A percentile compares a stretch with the other conserved stretches of the same genome.
Conservation (phyloP, 208 protist genomes). For the Leishmania guyanensis region DNA sequence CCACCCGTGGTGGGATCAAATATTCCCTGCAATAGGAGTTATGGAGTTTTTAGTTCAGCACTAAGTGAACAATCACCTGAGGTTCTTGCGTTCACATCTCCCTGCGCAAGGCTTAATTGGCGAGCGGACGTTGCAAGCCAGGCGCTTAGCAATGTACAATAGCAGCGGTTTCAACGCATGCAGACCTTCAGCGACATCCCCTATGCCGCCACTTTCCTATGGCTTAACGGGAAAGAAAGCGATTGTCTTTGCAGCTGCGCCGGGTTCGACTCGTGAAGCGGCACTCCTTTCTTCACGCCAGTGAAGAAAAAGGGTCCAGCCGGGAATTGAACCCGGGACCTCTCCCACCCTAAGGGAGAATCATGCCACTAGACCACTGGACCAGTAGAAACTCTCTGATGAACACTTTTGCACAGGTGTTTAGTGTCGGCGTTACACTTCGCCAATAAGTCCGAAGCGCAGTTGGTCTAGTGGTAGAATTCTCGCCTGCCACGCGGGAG, state of each 20-base stretch:
- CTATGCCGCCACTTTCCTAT: not conserved
- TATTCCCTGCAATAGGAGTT: slow-evolving; percentile 59
- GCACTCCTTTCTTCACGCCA: not conserved
- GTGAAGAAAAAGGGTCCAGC: slow-evolving; percentile 68
- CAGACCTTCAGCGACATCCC: not conserved
- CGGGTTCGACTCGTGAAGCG: not conserved
- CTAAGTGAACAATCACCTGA: slow-evolving; percentile 90
- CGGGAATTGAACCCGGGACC: slow-evolving; percentile 88
- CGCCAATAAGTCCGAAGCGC: not conserved
- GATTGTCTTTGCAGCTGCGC: not conserved
- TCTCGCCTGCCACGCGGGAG: slow-evolving; percentile 91
- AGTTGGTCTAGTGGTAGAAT: slow-evolving; percentile 89
- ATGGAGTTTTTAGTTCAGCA: slow-evolving; percentile 62
- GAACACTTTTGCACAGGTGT: not conserved
- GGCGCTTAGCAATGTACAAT: no score
- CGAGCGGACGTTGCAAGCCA: not conserved
- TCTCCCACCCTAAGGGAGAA: slow-evolving; percentile 94
- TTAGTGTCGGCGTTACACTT: not conserved
- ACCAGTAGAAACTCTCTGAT: slow-evolving; percentile 22
- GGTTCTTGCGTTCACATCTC: slow-evolving; percentile 92
- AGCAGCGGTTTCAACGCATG: not conserved
- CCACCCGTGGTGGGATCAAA: slow-evolving; percentile 54
- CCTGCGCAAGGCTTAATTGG: slow-evolving; percentile 81
- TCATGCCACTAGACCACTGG: slow-evolving; percentile 94
- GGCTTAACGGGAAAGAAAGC: not conserved